Percentiles rank a stretch among this genome's conserved stretches.
These are phyloP conservation scores for Torulaspora globosa DNA, from an alignment of 1,139 yeast species.

Conservation along the genomic window DNA sequence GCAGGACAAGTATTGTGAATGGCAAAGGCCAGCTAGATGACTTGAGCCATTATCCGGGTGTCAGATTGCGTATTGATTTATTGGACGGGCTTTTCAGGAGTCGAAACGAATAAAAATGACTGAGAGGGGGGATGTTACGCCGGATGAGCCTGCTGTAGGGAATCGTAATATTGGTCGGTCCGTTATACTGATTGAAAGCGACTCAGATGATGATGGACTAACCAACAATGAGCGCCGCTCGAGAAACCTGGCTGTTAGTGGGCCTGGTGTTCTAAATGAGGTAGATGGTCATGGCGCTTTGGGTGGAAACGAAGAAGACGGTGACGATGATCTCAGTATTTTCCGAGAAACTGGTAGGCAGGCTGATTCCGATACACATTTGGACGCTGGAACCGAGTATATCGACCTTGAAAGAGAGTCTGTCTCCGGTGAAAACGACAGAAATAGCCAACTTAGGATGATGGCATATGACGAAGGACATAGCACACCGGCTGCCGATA, in stretches of 20 bases:
- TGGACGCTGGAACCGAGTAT: conserved; percentile 22
- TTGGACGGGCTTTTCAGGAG: neutral
- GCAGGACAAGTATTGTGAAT: neutral
- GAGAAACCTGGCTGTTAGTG: no score
- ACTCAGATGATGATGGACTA: conserved; percentile 27
- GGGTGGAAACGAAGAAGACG: conserved; percentile 4
- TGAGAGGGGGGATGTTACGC: neutral
- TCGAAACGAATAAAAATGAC: neutral
- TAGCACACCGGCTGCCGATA: neutral
- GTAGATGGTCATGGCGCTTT: no score
- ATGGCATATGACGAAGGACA: conserved; percentile 9
- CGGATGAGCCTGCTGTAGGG: neutral
- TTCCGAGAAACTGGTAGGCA: conserved; percentile 20
- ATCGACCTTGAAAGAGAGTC: conserved; percentile 29
- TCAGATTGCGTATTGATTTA: neutral
- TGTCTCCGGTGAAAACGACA: conserved; percentile 5
- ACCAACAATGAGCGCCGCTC: conserved; percentile 14
- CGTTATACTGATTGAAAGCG: conserved; percentile 33
- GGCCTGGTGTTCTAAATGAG: no score
- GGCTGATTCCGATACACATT: conserved; percentile 18
- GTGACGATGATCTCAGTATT: conserved; percentile 27
- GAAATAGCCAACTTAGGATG: conserved; percentile 2
- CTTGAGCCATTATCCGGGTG: neutral
- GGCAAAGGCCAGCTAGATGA: neutral
- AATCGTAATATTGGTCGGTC: conserved; percentile 2